A percentile compares a stretch with the other conserved stretches of the same genome.
These are phyloP conservation scores for Diaporthe sp. DNA, from an alignment of 2,329 filamentous ascomycete species.

Conservation along the genomic window DNA sequence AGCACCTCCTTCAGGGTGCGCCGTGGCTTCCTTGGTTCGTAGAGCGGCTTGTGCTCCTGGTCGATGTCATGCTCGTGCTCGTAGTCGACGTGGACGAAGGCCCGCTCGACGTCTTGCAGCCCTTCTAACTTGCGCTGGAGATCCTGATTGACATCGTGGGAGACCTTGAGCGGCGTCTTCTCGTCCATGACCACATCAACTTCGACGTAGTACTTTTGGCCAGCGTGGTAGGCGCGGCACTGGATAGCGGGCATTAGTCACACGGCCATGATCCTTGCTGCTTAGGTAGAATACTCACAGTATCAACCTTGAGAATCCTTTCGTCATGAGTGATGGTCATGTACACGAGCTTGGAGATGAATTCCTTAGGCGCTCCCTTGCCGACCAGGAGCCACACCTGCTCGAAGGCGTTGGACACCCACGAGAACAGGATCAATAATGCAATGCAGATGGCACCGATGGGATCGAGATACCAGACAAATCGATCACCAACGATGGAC, in stretches of 20 bases:
- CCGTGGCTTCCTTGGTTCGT: slow-evolving; percentile 51
- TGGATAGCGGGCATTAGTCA: slow-evolving; percentile 42
- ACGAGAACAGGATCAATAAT: slow-evolving; percentile 72
- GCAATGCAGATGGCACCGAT: slow-evolving; percentile 73
- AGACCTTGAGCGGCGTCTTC: slow-evolving; percentile 65
- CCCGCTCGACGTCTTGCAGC: slow-evolving; percentile 57
- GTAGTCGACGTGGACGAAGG: slow-evolving; percentile 62
- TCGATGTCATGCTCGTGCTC: slow-evolving; percentile 57
- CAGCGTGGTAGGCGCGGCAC: slow-evolving; percentile 73
- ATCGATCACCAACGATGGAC: slow-evolving; percentile 66
- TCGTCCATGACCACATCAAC: slow-evolving; percentile 74
- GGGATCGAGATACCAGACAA: slow-evolving; percentile 73
- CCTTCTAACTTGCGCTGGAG: slow-evolving; percentile 73
- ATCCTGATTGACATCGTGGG: slow-evolving; percentile 72
- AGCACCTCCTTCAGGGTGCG: slow-evolving; percentile 54
- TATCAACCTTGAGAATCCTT: slow-evolving; percentile 71
- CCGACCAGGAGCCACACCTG: slow-evolving; percentile 74
- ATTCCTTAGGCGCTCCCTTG: slow-evolving; percentile 71
- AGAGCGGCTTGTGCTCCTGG: slow-evolving; percentile 60
- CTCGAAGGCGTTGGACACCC: slow-evolving; percentile 72
- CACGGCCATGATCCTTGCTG: too few relatives aligned
- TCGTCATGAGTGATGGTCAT: slow-evolving; percentile 67
- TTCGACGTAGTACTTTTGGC: slow-evolving; percentile 73
- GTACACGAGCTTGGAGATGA: slow-evolving; percentile 69
- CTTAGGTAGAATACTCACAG: slow-evolving; percentile 47